Evolutionary conservation across 768 basidiomycete species (phyloP), one percentile per base, ranked within the genome.

Genomic region (Tylopilus felleus): DNA sequence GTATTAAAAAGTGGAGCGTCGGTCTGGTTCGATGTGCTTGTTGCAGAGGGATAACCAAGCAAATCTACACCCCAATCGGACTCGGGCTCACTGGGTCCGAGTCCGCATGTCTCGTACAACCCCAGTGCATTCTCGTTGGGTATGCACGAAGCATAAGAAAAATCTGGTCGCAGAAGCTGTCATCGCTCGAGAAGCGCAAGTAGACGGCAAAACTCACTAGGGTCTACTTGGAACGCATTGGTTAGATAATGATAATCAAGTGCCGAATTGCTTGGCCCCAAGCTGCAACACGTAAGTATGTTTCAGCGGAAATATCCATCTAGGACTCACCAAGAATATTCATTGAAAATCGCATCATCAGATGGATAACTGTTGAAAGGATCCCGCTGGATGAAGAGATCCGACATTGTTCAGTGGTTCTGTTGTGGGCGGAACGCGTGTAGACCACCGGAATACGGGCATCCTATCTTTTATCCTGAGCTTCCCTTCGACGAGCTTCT

Each of bases 381-480:
- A 10, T 12, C 3, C 13, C 47, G 46, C 7, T 47, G 48, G 17
- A 47, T 2, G 38, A 42, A 50, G 36, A 29, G 8, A 29, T 16
- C 38, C 8, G 21, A 43, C 58, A 60, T 55, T 39, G 51, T 36
- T 29, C 14, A 19, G 8, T 0, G 2, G 22, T 49, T 6, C 8
- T 40, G 27, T 5, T 36, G 43, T 28, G 28, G 23, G 33, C 14
- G 8, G n/a, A n/a, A 28, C 38, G 35, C 14, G 13, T 31, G 42
- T 6, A 8, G 1, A 8, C 1, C 19, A 23, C 5, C 23, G 17
- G 16, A 41, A 8, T 10, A 39, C 6, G 17, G 2, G 8, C 23
- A 21, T 42, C n/a, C 23, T 27, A 51, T 40, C 58, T 57, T 64
- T 64, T 63, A 62, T 60, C 2, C 28, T 2, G 6, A n/a, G 6